These are phyloP conservation scores for Ceratocystis cubensis DNA, from an alignment of 2,329 filamentous ascomycete species.

Conservation along the genomic window DNA sequence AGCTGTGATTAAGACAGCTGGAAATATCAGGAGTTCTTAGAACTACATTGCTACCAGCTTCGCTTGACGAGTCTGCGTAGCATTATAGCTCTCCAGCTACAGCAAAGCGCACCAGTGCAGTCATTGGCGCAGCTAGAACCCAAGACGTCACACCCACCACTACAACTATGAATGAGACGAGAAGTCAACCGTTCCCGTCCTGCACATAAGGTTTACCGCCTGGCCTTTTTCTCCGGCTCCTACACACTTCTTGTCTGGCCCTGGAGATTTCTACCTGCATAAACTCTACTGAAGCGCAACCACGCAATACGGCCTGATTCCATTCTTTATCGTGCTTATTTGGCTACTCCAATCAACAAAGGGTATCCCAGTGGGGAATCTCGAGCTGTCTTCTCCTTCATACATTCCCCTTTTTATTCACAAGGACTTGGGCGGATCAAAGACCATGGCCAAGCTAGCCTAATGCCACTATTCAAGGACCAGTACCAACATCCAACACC, in stretches of 20 bases:
- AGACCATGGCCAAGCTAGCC: slow-evolving; percentile 4
- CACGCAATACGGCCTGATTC: neutral
- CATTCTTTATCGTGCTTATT: neutral
- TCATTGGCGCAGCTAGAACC: neutral
- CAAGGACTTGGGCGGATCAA: slow-evolving; percentile 6
- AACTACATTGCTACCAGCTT: neutral
- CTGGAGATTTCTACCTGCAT: slow-evolving; percentile 3
- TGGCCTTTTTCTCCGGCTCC: slow-evolving; percentile 2
- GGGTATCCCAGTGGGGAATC: neutral
- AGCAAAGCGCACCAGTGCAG: neutral
- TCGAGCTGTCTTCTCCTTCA: neutral
- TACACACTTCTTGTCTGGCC: neutral
- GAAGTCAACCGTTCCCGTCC: neutral
- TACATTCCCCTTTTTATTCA: slow-evolving; percentile 1
- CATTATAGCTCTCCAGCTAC: neutral
- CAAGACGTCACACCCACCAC: neutral
- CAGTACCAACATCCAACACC: slow-evolving; percentile 6
- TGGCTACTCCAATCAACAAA: neutral
- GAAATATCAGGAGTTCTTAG: neutral
- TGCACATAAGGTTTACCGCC: slow-evolving; percentile 1
- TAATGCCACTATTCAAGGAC: slow-evolving; percentile 9
- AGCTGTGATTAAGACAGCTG: too few relatives aligned
- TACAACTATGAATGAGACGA: neutral
- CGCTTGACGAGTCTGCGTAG: neutral
- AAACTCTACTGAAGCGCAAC: neutral